Percentiles rank a stretch among this genome's conserved stretches.
These are phyloP conservation scores for Ettlia oleoabundans DNA, from an alignment of 139 green algal genomes.

Conservation along the genomic window DNA sequence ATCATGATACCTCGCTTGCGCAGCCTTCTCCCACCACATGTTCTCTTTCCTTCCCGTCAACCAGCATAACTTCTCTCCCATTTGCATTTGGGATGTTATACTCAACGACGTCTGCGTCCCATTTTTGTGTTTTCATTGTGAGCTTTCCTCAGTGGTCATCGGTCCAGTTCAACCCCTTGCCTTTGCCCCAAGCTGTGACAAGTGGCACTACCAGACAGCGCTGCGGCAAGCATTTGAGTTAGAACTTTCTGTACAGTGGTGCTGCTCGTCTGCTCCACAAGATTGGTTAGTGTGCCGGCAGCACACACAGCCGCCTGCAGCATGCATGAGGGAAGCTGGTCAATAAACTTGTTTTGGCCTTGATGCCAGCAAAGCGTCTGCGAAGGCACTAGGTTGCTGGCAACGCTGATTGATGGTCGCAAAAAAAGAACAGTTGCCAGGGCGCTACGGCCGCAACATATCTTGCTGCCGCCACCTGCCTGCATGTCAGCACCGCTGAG, in stretches of 20 bases:
- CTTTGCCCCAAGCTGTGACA: slow-evolving; percentile 14
- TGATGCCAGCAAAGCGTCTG: background rate
- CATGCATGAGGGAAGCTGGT: background rate
- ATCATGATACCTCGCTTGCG: too few relatives aligned
- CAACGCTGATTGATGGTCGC: background rate
- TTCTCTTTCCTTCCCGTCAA: too few relatives aligned
- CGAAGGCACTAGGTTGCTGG: background rate
- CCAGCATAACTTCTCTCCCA: too few relatives aligned
- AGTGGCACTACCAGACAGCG: background rate
- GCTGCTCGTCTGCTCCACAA: background rate
- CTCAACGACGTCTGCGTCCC: too few relatives aligned
- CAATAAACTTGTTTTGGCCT: background rate
- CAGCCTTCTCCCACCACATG: too few relatives aligned
- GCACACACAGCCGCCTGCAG: slow-evolving; percentile 24
- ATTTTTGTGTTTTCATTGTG: too few relatives aligned
- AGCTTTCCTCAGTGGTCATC: too few relatives aligned
- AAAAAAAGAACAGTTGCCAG: too few relatives aligned
- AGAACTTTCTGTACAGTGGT: background rate
- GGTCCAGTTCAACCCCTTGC: too few relatives aligned
- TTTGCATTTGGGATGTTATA: too few relatives aligned
- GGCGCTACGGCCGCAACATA: too few relatives aligned
- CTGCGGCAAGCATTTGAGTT: background rate
- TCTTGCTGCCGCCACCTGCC: too few relatives aligned
- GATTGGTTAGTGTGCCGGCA: slow-evolving; percentile 15
- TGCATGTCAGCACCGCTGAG: slow-evolving; percentile 7